Conservation (phyloP, 1,284 basidiomycete genomes). For the Cryptococcus depauperatus region DNA sequence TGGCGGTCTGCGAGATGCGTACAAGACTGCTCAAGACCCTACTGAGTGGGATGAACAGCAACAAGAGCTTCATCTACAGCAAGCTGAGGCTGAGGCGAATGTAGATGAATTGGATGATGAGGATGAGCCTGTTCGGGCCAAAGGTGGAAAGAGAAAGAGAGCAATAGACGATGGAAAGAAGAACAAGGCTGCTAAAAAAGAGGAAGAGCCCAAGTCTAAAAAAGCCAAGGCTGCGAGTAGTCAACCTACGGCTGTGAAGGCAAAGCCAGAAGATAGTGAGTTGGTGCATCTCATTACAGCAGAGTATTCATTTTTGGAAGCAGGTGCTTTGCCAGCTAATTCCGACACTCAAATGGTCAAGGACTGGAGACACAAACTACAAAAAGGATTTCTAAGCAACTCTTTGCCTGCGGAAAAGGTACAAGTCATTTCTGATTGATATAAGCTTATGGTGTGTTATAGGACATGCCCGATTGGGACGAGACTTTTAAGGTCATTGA, state of each 20-base stretch:
- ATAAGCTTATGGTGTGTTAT: neutral
- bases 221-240: conserved; percentile 23
- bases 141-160: conserved; percentile 51
- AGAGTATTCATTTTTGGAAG: neutral
- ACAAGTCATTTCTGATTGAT: conserved; percentile 25
- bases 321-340: conserved; percentile 51
- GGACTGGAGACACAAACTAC: conserved; percentile 82
- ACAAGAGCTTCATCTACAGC: conserved; percentile 51
- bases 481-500: conserved; percentile 75
- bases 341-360: conserved; percentile 68
- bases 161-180: conserved; percentile 48
- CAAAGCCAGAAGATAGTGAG: conserved; percentile 16
- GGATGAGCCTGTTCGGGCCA: conserved; percentile 49
- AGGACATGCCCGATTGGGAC: conserved; percentile 75
- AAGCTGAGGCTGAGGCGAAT: conserved; percentile 56
- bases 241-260: conserved; percentile 20
- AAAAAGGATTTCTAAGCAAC: conserved; percentile 75
- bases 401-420: conserved; percentile 32
- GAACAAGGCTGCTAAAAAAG: conserved; percentile 47
- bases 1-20: conserved; percentile 68
- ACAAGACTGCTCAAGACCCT: conserved; percentile 75
- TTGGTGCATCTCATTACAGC: conserved; percentile 4
- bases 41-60: conserved; percentile 53
- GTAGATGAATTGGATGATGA: conserved; percentile 54
- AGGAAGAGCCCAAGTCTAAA: conserved; percentile 36